Percentiles rank a stretch among this genome's conserved stretches.
Conservation (phyloP, 2,329 filamentous ascomycete species). For the Penicillium sp. region DNA sequence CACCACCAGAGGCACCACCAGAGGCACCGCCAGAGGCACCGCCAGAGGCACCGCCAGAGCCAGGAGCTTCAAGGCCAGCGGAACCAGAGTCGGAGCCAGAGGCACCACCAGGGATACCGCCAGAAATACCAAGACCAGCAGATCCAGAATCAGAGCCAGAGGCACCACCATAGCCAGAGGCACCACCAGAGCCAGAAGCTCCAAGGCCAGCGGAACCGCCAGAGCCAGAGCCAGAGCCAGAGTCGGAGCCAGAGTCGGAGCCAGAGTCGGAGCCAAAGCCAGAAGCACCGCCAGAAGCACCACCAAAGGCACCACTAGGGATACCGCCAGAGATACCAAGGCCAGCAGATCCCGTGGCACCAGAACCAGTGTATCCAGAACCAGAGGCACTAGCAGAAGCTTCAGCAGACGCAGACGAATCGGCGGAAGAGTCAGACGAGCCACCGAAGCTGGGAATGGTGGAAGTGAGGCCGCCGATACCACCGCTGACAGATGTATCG, state of each 20-base stretch:
- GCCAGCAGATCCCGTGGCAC: background rate
- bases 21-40: background rate
- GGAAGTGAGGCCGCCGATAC: too few relatives aligned
- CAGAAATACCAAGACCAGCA: too few relatives aligned
- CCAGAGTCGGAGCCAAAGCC: too few relatives aligned
- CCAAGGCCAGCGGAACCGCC: too few relatives aligned
- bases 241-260: background rate
- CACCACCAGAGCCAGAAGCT: background rate
- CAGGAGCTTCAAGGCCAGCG: too few relatives aligned
- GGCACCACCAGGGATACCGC: background rate
- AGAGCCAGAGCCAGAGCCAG: background rate
- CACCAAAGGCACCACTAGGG: background rate
- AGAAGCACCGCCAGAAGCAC: background rate
- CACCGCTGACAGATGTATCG: constrained; percentile 4
- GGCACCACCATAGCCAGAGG: constrained; percentile 3
- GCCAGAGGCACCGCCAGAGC: background rate
- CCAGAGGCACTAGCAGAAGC: constrained; percentile 1
- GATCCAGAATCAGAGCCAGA: too few relatives aligned
- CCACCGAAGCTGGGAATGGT: constrained; percentile 1
- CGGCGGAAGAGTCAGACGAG: constrained; percentile 1
- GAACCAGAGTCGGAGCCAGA: background rate
- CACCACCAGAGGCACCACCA: background rate
- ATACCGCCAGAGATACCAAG: background rate
- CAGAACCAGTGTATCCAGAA: background rate
- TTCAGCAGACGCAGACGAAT: background rate